Evolutionary conservation across 73 alveolate genomes (phyloP), one percentile per base, ranked within the genome.

Genomic region (Breviolum minutum): DNA sequence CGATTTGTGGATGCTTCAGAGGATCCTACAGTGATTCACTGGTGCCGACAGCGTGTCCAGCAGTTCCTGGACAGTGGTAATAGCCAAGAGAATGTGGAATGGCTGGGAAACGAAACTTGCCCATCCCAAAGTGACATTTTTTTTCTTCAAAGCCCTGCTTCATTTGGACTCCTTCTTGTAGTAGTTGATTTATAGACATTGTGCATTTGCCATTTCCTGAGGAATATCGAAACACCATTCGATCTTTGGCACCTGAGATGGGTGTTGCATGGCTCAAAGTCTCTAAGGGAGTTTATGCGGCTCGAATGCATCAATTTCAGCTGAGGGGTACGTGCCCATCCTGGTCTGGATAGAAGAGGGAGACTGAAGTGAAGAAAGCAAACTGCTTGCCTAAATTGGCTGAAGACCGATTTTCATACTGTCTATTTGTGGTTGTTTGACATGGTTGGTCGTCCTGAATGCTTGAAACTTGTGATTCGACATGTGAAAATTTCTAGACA

Each of bases 211-310:
- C 5, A 40, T 40, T 40, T 40, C 54, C 54, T 30, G 48, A 82
- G 91, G 91, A 79, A 79, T 91, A 91, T 79, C 64, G 97, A 13
- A 91, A 91, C 60, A 91, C 97, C 74, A 73, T 91, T 40, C 87
- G 97, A 8, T 68, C 87, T 79, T 3, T 91, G 40, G 97, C 97
- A 9, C 88, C 89, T 11, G 97, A 91, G 48, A 40, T 91, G 97
- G 97, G 97, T 24, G 97, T 82, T 13, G 86, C 89, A 27, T 91
- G 97, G 97, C 87, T 91, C 63, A 91, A 91, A 66, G 97, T 91
- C 61, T 91, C 97, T 66, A 91, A 91, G 79, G 97, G 97, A 63
- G 54, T 73, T 24, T 91, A 74, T 30, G 89, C 61, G 74, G 60
- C 91, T 82, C 22, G 91, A 74, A 60, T 30, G 77, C 77, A 68